Evolutionary conservation across 805 yeast species (phyloP).

Genomic region (Candida glaebosa): DNA sequence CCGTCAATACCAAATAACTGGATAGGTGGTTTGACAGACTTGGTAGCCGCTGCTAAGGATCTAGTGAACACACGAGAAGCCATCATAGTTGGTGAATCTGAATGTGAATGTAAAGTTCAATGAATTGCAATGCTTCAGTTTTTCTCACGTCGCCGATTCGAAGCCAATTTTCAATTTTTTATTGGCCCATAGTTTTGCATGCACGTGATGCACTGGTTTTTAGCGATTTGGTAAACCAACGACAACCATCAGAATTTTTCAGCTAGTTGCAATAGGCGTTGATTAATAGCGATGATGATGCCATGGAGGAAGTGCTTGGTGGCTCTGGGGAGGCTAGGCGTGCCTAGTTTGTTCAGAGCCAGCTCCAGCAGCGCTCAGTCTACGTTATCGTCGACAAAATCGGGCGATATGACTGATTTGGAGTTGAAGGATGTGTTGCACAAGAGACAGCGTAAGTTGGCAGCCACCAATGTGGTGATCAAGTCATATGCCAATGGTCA

Average conservation of each 20-base stretch:
- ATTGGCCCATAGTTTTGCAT: too few species aligned
- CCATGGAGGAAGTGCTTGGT: conserved; percentile 11
- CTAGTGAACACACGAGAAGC: conserved; percentile 66
- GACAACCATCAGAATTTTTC: too few species aligned
- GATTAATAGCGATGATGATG: conserved; percentile 7
- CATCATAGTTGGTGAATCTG: conserved; percentile 33
- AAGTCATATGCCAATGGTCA: conserved; percentile 69
- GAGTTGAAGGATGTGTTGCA: conserved; percentile 76
- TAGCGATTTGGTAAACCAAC: too few species aligned
- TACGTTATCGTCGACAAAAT: neutral
- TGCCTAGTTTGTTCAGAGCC: neutral
- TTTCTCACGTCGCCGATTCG: too few species aligned
- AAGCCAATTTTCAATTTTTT: too few species aligned
- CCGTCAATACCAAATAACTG: conserved; percentile 95
- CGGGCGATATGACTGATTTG: conserved; percentile 56
- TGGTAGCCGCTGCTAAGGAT: conserved; percentile 69
- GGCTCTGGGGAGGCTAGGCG: conserved; percentile 4
- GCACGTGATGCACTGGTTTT: too few species aligned
- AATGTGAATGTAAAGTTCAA: conserved; percentile 2
- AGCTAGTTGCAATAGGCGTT: neutral
- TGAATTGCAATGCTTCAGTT: conserved; percentile 2
- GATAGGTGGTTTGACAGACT: conserved; percentile 76
- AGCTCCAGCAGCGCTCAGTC: neutral
- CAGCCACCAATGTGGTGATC: conserved; percentile 66
- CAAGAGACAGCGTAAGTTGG: conserved; percentile 67